Conservation (phyloP, 345 rosid genomes). For the Toxicodendron radicans region DNA sequence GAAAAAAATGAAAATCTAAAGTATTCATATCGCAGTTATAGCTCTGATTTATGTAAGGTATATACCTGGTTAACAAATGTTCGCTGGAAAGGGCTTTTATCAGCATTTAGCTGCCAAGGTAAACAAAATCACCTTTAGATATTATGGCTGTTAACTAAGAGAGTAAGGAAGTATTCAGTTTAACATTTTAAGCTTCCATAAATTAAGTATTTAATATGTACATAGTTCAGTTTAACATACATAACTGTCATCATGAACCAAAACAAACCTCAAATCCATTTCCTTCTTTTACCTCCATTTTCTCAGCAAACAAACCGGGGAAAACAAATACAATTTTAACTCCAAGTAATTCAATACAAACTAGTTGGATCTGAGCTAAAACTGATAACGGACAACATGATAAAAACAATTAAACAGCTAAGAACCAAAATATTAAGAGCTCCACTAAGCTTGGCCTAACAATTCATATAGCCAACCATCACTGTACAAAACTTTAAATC, state of each 20-base stretch:
- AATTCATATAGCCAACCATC: neutral
- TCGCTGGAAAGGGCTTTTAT: constrained; percentile 93
- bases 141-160: neutral
- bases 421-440: neutral
- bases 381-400: neutral
- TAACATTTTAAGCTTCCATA: neutral
- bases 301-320: neutral
- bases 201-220: neutral
- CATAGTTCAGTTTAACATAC: no score
- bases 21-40: constrained; percentile 1
- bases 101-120: constrained; percentile 73
- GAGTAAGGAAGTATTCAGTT: neutral
- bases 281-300: neutral
- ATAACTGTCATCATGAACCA: no score
- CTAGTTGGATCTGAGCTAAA: constrained; percentile 4
- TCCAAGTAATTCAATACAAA: neutral
- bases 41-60: neutral
- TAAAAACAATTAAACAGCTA: neutral
- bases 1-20: neutral
- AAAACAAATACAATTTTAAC: neutral
- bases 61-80: constrained; percentile 94
- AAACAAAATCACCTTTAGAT: constrained; percentile 14
- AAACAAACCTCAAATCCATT: neutral
- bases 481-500: neutral
- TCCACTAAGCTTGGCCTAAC: constrained; percentile 5